Evolutionary conservation across 2,329 filamentous ascomycete species (phyloP).

Genomic region (Tricladium varicosporioides): DNA sequence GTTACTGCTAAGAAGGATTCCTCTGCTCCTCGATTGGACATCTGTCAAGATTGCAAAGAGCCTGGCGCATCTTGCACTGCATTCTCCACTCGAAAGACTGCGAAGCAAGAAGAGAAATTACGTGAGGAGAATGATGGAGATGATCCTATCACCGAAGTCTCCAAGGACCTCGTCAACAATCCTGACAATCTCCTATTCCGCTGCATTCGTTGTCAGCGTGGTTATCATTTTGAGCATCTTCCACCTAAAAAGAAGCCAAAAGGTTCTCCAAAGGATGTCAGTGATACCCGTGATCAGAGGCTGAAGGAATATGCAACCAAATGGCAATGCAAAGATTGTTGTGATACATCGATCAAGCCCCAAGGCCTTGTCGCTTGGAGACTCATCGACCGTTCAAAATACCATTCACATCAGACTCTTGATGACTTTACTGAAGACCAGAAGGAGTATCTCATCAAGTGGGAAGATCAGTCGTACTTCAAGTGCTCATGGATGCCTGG

Average conservation of each 20-base stretch:
- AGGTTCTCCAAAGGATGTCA: conserved; percentile 39
- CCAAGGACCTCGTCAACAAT: conserved; percentile 69
- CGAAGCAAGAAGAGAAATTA: conserved; percentile 79
- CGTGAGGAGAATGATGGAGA: conserved; percentile 74
- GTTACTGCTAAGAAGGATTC: conserved; percentile 65
- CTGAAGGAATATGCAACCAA: conserved; percentile 69
- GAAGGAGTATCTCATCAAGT: conserved; percentile 93
- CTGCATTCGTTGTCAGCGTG: conserved; percentile 72
- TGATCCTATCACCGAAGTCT: conserved; percentile 70
- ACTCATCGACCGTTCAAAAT: conserved; percentile 57
- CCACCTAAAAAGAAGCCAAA: conserved; percentile 42
- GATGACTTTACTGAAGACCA: conserved; percentile 66
- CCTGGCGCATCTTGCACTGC: conserved; percentile 68
- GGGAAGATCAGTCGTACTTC: conserved; percentile 77
- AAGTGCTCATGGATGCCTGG: conserved; percentile 86
- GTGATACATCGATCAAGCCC: conserved; percentile 62
- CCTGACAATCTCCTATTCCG: conserved; percentile 76
- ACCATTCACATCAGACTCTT: conserved; percentile 50
- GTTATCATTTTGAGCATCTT: conserved; percentile 82
- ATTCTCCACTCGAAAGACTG: conserved; percentile 70
- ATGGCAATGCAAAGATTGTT: conserved; percentile 82
- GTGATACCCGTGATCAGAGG: conserved; percentile 56
- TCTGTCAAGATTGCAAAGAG: conserved; percentile 68
- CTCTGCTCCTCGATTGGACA: conserved; percentile 65
- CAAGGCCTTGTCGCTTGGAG: conserved; percentile 86